These are phyloP conservation scores for Paecilomyces variotii DNA, from an alignment of 2,329 filamentous ascomycete genomes.

Conservation along the genomic window DNA sequence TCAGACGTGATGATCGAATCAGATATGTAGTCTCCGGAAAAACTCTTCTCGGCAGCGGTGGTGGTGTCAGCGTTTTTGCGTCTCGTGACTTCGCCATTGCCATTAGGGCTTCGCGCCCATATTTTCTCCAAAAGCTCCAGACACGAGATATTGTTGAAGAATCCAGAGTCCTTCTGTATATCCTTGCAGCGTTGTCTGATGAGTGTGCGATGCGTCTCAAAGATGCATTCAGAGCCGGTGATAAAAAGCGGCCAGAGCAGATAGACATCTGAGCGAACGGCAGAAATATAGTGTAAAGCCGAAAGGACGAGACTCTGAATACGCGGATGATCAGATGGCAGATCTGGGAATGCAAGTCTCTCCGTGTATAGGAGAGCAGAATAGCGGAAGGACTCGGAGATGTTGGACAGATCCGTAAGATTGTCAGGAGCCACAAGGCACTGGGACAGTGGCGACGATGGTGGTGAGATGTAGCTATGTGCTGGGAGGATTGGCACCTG, in stretches of 20 bases:
- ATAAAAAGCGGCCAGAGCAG: slow-evolving; percentile 91
- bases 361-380: slow-evolving; percentile 84
- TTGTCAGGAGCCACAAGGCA: slow-evolving; percentile 48
- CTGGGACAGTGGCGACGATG: slow-evolving; percentile 16
- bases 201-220: slow-evolving; percentile 67
- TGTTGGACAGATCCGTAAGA: slow-evolving; percentile 65
- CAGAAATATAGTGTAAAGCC: slow-evolving; percentile 74
- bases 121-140: slow-evolving; percentile 78
- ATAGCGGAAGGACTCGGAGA: slow-evolving; percentile 86
- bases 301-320: slow-evolving; percentile 78
- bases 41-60: neutral
- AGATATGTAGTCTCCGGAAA: neutral
- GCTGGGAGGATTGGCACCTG: slow-evolving; percentile 4
- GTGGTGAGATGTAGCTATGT: slow-evolving; percentile 21
- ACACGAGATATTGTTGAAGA: slow-evolving; percentile 85
- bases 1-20: neutral
- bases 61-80: slow-evolving; percentile 2
- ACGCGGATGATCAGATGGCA: slow-evolving; percentile 64
- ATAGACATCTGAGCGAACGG: slow-evolving; percentile 77
- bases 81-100: neutral
- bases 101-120: slow-evolving; percentile 49
- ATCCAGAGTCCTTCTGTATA: slow-evolving; percentile 81
- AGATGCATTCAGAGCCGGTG: slow-evolving; percentile 79
- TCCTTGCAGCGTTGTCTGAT: slow-evolving; percentile 74
- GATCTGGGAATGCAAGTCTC: slow-evolving; percentile 68